These are phyloP conservation scores for Phytophthora cryptogea DNA, from an alignment of 352 stramenopile species.

Conservation along the genomic window DNA sequence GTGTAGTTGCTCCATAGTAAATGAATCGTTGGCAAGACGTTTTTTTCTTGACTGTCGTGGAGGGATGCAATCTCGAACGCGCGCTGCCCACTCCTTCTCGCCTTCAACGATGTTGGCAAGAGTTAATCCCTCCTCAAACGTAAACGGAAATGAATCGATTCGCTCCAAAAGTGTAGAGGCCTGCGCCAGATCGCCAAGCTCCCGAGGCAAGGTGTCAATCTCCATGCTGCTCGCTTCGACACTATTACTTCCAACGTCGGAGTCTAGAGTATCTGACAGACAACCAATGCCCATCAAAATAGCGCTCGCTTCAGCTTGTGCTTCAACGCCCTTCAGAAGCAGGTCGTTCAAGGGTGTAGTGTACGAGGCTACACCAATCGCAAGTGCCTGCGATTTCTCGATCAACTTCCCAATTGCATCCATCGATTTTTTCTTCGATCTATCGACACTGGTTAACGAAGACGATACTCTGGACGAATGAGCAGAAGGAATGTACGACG, in stretches of 20 bases:
- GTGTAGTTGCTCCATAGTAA: conserved; percentile 62
- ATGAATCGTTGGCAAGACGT: conserved; percentile 61
- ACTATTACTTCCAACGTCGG: conserved; percentile 5
- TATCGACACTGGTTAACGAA: conserved; percentile 25
- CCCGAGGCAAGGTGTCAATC: conserved; percentile 33
- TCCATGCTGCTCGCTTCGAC: conserved; percentile 17
- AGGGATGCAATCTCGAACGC: conserved; percentile 74
- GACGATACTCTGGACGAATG: conserved; percentile 33
- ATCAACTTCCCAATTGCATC: conserved; percentile 69
- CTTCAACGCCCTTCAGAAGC: conserved; percentile 47
- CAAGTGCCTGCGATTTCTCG: conserved; percentile 61
- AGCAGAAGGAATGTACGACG: conserved; percentile 30
- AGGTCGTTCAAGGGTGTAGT: conserved; percentile 62
- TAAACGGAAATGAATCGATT: conserved; percentile 70
- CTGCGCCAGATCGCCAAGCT: conserved; percentile 48
- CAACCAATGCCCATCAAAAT: conserved; percentile 67
- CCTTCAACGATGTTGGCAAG: conserved; percentile 59
- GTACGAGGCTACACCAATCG: conserved; percentile 72
- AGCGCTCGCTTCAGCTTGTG: conserved; percentile 52
- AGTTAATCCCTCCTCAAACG: conserved; percentile 68
- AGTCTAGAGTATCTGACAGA: conserved; percentile 19
- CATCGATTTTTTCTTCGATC: conserved; percentile 67
- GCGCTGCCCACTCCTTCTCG: conserved; percentile 69
- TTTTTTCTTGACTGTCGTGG: conserved; percentile 84
- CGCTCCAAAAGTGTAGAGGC: conserved; percentile 65